These are phyloP conservation scores for Mallotus nudiflorus DNA, from an alignment of 345 rosid genomes.

Conservation along the genomic window DNA sequence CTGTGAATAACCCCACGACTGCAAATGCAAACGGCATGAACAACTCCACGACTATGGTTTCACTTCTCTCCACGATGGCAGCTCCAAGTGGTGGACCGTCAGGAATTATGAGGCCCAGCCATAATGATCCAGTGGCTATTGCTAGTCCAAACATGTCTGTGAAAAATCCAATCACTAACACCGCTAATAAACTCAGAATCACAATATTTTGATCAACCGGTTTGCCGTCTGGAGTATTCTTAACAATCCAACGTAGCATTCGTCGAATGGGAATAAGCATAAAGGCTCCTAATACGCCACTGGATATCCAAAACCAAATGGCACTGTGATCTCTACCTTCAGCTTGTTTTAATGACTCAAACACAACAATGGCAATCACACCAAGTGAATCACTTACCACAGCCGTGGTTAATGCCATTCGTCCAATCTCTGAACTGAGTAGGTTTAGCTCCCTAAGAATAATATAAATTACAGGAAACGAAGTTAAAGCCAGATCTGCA, in stretches of 20 bases:
- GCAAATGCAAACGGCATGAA: conserved; percentile 64
- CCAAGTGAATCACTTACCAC: conserved; percentile 16
- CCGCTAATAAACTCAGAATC: conserved; percentile 48
- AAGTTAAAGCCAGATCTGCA: conserved; percentile 12
- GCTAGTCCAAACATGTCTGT: conserved; percentile 70
- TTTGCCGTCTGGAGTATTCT: conserved; percentile 52
- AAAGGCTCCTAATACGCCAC: conserved; percentile 18
- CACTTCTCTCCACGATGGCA: conserved; percentile 49
- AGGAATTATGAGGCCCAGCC: conserved; percentile 61
- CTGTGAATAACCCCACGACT: conserved; percentile 47
- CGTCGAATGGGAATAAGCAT: conserved; percentile 29
- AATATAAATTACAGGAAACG: conserved; percentile 20
- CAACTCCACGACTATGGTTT: conserved; percentile 53
- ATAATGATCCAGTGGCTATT: conserved; percentile 57
- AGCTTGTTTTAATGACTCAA: conserved; percentile 33
- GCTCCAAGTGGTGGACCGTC: conserved; percentile 71
- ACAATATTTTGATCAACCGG: conserved; percentile 49
- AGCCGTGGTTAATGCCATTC: conserved; percentile 15
- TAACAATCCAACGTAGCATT: conserved; percentile 43
- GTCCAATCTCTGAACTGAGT: conserved; percentile 33
- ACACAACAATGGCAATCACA: background rate
- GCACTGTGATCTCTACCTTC: conserved; percentile 20
- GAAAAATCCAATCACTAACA: conserved; percentile 45
- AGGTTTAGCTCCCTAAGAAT: conserved; percentile 30
- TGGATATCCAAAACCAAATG: conserved; percentile 37